phyloP scores from a whole-genome alignment of 192 early-diverging fungal genomes.

The Mortierella antarctica region DNA sequence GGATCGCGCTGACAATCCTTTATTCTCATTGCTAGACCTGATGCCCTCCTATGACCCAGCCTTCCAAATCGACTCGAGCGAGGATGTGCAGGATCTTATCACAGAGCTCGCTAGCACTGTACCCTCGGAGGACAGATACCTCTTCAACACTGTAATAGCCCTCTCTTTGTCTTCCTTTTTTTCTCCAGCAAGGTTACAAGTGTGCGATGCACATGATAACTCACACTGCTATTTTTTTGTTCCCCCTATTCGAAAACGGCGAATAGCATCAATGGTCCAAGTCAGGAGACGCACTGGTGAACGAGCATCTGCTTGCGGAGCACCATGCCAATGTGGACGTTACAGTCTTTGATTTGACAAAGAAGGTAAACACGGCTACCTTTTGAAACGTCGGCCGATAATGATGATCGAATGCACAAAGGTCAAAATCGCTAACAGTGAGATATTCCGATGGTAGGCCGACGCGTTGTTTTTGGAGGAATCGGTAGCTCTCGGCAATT shows the following conservation, averaged over 20 bases:
- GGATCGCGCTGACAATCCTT: neutral
- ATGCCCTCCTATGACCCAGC: conserved; percentile 35
- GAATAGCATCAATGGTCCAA: conserved; percentile 41
- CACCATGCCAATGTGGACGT: conserved; percentile 49
- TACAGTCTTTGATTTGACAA: conserved; percentile 43
- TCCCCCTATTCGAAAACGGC: neutral
- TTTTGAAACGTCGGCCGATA: neutral
- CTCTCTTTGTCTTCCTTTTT: neutral
- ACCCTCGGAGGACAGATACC: conserved; percentile 31
- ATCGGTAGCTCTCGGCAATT: conserved; percentile 39
- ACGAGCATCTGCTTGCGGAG: conserved; percentile 44
- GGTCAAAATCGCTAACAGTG: neutral
- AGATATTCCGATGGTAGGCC: conserved; percentile 14
- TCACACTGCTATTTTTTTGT: conserved; percentile 6
- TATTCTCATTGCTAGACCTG: conserved; percentile 13
- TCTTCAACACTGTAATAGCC: conserved; percentile 42
- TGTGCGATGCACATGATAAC: conserved; percentile 4
- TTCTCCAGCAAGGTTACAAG: neutral
- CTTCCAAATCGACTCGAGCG: conserved; percentile 29
- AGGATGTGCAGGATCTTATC: conserved; percentile 38
- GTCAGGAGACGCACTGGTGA: conserved; percentile 49
- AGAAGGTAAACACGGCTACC: conserved; percentile 13
- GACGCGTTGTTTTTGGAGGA: conserved; percentile 54
- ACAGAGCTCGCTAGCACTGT: conserved; percentile 33
- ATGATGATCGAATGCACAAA: neutral